Base-by-base conservation (phyloP, 1,284 basidiomycete genomes). In the Cystobasidium slooffiae region DNA sequence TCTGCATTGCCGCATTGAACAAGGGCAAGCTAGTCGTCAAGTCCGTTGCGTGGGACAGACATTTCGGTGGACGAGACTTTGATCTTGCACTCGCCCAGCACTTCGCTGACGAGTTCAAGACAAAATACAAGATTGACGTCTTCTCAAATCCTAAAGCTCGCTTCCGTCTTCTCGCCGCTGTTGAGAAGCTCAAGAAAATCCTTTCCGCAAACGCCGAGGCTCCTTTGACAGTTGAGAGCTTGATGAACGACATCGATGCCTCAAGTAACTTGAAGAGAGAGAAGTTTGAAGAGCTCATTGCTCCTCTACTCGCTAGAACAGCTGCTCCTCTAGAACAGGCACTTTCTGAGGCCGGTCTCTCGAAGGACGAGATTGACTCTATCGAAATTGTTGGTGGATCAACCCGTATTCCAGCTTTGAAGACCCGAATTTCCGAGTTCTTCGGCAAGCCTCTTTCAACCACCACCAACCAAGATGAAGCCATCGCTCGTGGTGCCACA, bases 391-490 rank as follows among this genome's bases (percentile, higher is more conserved):
- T 90, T 75, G 89, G 89, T 81, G 89, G 89, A 51, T 86, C 86
- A 68, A 88, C 88, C 63, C 88, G 89, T 82, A 85, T 90, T 75
- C 89, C 89, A 63, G 88, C 89, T 62, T 87, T 90, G 80, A 88
- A 89, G 82, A 84, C 85, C 77, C 86, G 87, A 81, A 88, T 90
- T 81, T 85, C 87, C 79, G 82, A 84, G 59, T 88, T 87, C 82
- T 90, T 89, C 83, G 87, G 86, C 76, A 93, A 93, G 84, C 78
- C 84, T 22, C 89, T 97, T 77, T 91, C 88, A 24, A 90, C 89
- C 79, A 97, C 94, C 61, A 89, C 95, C 81, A 97, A 96, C 86
- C 92, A 94, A 85, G 94, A 97, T 78, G 94, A 97, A 85, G 93
- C 94, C 76, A 86, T 94, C 77, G 93, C 92, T 20, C 91, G 94